A percentile compares a stretch with the other conserved stretches of the same genome.
Conservation (phyloP, 2,329 filamentous ascomycete species). For the Teratosphaeria zuluensis region DNA sequence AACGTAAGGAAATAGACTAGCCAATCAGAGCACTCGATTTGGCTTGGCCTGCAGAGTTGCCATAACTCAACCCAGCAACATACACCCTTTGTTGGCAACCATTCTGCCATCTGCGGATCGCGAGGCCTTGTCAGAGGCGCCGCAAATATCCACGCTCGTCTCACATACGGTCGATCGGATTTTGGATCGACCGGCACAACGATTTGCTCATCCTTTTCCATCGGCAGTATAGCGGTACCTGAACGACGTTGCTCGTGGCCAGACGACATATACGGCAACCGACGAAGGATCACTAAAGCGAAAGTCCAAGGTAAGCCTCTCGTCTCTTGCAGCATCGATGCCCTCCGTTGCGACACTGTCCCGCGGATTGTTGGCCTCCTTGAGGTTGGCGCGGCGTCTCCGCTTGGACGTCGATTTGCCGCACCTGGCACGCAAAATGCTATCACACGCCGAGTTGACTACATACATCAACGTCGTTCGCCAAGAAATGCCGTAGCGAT, state of each 20-base stretch:
- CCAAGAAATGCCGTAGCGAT: background rate
- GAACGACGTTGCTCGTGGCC: background rate
- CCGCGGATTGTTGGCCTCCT: background rate
- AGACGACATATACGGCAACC: background rate
- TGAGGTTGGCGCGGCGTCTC: background rate
- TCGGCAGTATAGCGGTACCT: background rate
- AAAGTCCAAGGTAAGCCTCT: background rate
- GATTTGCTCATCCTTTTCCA: background rate
- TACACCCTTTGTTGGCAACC: background rate
- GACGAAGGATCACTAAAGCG: background rate
- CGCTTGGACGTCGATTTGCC: slow-evolving; percentile 4
- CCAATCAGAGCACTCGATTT: background rate
- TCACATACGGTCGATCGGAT: background rate
- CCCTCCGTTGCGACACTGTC: background rate
- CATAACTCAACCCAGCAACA: background rate
- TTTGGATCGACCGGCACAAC: background rate
- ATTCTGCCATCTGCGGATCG: background rate
- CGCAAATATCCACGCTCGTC: background rate
- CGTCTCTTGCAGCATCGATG: background rate
- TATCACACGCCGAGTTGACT: background rate
- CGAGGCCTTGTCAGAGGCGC: background rate
- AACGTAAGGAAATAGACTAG: background rate
- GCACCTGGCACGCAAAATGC: background rate
- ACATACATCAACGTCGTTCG: background rate
- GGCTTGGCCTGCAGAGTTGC: background rate